A percentile compares a stretch with the other conserved stretches of the same genome.
Conservation (phyloP, 2,329 filamentous ascomycete genomes). For the Knoxdaviesia capensis region DNA sequence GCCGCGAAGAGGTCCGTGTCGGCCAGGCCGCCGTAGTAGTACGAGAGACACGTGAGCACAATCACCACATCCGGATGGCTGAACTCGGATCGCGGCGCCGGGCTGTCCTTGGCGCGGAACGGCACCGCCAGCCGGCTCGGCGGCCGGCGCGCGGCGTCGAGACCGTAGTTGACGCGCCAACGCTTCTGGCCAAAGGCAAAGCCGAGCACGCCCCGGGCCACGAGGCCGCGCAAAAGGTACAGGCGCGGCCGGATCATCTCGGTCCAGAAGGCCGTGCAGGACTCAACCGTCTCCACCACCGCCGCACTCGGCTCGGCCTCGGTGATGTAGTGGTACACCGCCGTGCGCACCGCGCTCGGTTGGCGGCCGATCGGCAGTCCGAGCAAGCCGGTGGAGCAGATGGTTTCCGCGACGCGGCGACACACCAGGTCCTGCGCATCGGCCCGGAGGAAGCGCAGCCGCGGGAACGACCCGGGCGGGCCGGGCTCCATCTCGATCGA, state of each 20-base stretch:
- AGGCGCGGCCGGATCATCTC: conserved; percentile 14
- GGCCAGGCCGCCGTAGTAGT: conserved; percentile 34
- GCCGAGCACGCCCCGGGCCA: conserved; percentile 31
- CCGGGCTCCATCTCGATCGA: conserved; percentile 20
- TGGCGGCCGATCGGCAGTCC: conserved; percentile 21
- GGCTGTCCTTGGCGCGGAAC: conserved; percentile 37
- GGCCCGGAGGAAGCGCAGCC: conserved; percentile 23
- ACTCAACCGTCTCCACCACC: conserved; percentile 16
- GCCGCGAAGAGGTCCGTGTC: conserved; percentile 25
- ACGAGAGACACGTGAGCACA: conserved; percentile 30
- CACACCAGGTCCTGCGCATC: conserved; percentile 7
- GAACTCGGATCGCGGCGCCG: conserved; percentile 35
- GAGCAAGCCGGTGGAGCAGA: conserved; percentile 21
- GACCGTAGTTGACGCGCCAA: conserved; percentile 46
- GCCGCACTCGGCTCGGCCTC: conserved; percentile 9
- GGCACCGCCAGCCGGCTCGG: conserved; percentile 32
- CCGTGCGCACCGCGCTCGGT: conserved; percentile 9
- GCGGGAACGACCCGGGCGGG: conserved; percentile 20
- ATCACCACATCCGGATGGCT: conserved; percentile 40
- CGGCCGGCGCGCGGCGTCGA: conserved; percentile 20
- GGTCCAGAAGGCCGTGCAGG: conserved; percentile 14
- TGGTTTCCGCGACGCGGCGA: conserved; percentile 13
- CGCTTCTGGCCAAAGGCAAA: conserved; percentile 36
- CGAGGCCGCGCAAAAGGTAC: conserved; percentile 30
- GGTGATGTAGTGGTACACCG: conserved; percentile 23